Base-by-base conservation (phyloP, 352 stramenopile species). In the Phytophthora colocasiae region DNA sequence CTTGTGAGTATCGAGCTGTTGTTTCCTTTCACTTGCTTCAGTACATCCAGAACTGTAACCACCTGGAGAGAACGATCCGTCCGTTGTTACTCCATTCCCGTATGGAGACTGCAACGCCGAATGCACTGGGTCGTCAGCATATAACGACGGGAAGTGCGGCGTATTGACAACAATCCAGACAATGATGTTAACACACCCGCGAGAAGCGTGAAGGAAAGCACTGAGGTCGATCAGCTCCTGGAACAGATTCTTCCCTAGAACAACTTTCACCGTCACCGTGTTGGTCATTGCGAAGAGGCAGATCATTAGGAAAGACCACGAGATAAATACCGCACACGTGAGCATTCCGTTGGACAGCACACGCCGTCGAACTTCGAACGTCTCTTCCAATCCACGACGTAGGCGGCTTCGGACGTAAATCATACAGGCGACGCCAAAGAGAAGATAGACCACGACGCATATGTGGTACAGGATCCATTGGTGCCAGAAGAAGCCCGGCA, bases 111-210 rank as follows among this genome's bases (percentile, higher is more conserved):
- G 47, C 2, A 71, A 38, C 8, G 50, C 45, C 4, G 41, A 54
- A 14, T 69, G 53, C 14, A 19, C 32, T 8, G 31, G 3, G 8
- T 60, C 72, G 52, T 58, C 89, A n/a, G 61, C 43, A 54, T 61
- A 79, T 14, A 63, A 43, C 7, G 75, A 72, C 34, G 77, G 71
- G 27, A 96, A 63, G 47, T 85, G 84, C 2, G 77, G 64, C 8
- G 63, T 75, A 59, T 96, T 96, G 29, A 94, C 86, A 14, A 94
- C 81, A 43, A 91, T 73, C 89, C 89, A 96, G 22, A 96, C 89
- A 36, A 96, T 85, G 40, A 96, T 82, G 56, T 95, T 95, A 22
- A 95, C 74, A n/a, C 73, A 80, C 1, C 89, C 87, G 17, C 88
- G 76, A 8, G 88, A 90, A 8, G 86, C 73, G 59, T 96, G 88